These are phyloP conservation scores for Leucocoprinus birnbaumii DNA, from an alignment of 768 basidiomycete species.

Conservation along the genomic window DNA sequence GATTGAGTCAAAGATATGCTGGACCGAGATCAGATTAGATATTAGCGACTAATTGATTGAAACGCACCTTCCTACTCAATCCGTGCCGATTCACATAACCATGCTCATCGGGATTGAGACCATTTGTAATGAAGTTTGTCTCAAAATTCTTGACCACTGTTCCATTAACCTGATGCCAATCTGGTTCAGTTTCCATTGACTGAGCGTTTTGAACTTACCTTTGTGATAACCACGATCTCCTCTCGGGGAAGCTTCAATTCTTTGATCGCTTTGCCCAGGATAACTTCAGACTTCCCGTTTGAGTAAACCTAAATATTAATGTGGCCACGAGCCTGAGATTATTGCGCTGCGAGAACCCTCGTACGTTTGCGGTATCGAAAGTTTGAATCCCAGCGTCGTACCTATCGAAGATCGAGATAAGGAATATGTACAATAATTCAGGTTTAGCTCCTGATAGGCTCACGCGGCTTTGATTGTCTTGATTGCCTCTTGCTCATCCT, in stretches of 20 bases:
- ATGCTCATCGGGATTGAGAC: slow-evolving; percentile 25
- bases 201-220: slow-evolving; percentile 40
- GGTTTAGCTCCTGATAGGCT: slow-evolving; percentile 7
- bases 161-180: slow-evolving; percentile 43
- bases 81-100: slow-evolving; percentile 59
- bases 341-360: not conserved
- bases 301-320: slow-evolving; percentile 47
- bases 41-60: too few relatives aligned
- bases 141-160: slow-evolving; percentile 25
- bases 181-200: too few relatives aligned
- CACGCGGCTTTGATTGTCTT: slow-evolving; percentile 51
- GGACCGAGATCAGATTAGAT: too few relatives aligned
- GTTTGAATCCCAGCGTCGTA: slow-evolving; percentile 66
- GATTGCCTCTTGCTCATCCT: slow-evolving; percentile 45
- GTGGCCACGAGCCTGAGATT: not conserved
- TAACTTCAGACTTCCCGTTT: slow-evolving; percentile 60
- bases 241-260: slow-evolving; percentile 62
- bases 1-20: slow-evolving; percentile 75
- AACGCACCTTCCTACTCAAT: slow-evolving; percentile 29
- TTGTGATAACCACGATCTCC: slow-evolving; percentile 79
- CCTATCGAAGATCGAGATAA: too few relatives aligned
- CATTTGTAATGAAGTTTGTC: slow-evolving; percentile 6
- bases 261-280: slow-evolving; percentile 74
- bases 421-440: too few relatives aligned
- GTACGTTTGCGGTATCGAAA: slow-evolving; percentile 55